Base-by-base conservation (phyloP, 768 basidiomycete genomes). In the Auricularia auricula-judae region DNA sequence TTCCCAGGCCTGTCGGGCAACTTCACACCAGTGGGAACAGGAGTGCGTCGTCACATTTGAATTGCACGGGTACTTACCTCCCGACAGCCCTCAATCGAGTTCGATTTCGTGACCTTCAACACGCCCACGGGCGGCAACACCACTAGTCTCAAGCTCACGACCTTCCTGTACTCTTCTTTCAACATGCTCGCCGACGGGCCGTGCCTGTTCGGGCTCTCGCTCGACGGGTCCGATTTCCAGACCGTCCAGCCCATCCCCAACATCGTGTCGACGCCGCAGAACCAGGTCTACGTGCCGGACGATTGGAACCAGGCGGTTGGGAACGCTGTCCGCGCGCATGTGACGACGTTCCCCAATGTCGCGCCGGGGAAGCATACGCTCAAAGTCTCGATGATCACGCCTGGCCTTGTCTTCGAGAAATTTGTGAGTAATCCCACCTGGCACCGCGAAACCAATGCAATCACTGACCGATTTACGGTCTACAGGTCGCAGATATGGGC, bases 81-180 rank as follows among this genome's bases (percentile, higher is more conserved):
- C 33, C 14, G 16, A 56, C 59, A 36, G 36, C 35, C 39, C n/a
- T 53, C 8, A 44, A 36, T 36, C 5, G 82, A 85, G 72, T 89
- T 88, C 71, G 84, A 86, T 71, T 86, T 88, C 71, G 82, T 75
- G 73, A 82, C 75, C 64, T 86, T 86, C 78, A 80, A 83, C 73
- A 80, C 79, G 29, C 70, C 70, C 54, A 70, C 71, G 35, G 70
- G 68, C 53, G 78, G 78, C 14, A 85, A 82, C 65, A 68, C 82
- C 47, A 51, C 47, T 8, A 51, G 18, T 21, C 10, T 51, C 29
- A 80, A 77, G 10, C 76, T 82, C 35, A 81, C 77, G 3, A 76
- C 81, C 11, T 74, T 75, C 62, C 76, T 84, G 39, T 78, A 84
- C 0, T 82, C 84, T 0, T 80, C 83, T 0, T 72, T 82, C 61